Evolutionary conservation across 208 protist genomes (phyloP).

Genomic region (Trypanosoma melophagium): DNA sequence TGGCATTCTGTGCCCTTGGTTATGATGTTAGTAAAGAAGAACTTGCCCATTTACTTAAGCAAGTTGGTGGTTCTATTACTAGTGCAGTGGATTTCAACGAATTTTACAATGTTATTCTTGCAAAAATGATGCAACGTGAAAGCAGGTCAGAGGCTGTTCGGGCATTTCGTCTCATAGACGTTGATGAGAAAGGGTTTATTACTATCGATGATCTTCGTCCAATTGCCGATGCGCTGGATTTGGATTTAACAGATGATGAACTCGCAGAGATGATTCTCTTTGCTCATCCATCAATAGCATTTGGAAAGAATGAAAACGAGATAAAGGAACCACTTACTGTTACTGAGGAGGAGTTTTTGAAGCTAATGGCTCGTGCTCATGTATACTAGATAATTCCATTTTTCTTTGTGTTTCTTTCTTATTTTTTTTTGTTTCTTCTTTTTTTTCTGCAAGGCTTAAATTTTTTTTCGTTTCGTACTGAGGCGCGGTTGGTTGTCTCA

Average conservation of each 20-base stretch:
- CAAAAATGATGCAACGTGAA: slow-evolving; percentile 84
- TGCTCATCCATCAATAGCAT: slow-evolving; percentile 72
- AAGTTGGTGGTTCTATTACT: slow-evolving; percentile 54
- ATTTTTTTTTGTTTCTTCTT: background rate
- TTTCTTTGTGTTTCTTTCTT: background rate
- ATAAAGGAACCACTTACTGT: slow-evolving; percentile 70
- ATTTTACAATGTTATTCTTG: slow-evolving; percentile 83
- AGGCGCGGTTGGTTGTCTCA: background rate
- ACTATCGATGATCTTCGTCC: slow-evolving; percentile 94
- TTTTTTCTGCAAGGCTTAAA: background rate
- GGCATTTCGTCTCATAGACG: slow-evolving; percentile 92
- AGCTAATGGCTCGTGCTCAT: slow-evolving; percentile 96
- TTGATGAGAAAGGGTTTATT: slow-evolving; percentile 92
- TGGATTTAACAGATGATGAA: slow-evolving; percentile 96
- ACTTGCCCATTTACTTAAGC: slow-evolving; percentile 73
- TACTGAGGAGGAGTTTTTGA: slow-evolving; percentile 94
- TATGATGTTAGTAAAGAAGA: slow-evolving; percentile 92
- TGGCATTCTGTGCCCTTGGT: slow-evolving; percentile 92
- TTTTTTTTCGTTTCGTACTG: slow-evolving; percentile 1
- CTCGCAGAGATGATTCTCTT: slow-evolving; percentile 96
- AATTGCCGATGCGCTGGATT: slow-evolving; percentile 88
- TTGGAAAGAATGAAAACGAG: slow-evolving; percentile 50
- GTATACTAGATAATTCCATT: slow-evolving; percentile 51
- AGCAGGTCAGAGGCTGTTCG: slow-evolving; percentile 82
- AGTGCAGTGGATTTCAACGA: slow-evolving; percentile 89